Evolutionary conservation across 345 rosid genomes (phyloP).

Genomic region (Eucalyptus tenuipes): DNA sequence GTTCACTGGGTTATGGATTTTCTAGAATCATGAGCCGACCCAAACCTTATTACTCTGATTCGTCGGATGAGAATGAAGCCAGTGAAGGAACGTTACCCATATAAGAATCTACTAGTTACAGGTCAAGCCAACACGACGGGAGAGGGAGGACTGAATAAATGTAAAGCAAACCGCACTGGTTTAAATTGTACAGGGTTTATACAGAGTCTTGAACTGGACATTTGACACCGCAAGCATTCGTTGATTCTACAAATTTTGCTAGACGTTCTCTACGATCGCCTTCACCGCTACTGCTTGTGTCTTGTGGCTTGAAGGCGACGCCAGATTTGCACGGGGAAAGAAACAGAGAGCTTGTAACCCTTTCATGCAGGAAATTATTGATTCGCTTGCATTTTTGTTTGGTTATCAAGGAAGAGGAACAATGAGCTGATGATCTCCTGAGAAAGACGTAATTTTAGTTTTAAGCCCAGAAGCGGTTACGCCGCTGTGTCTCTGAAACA

Average conservation of each 20-base stretch:
- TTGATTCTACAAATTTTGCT: not conserved
- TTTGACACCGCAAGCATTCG: not conserved
- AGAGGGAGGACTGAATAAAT: not conserved
- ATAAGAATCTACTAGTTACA: constrained; percentile 9
- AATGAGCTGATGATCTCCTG: not conserved
- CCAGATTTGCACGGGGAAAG: not conserved
- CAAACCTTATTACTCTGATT: constrained; percentile 39
- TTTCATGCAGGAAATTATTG: not conserved
- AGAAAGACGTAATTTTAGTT: not conserved
- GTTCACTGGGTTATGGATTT: constrained; percentile 93
- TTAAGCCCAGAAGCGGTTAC: not conserved
- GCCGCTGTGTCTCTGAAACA: not conserved
- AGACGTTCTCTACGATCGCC: not conserved
- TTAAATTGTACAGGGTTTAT: not conserved
- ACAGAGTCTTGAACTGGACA: not conserved
- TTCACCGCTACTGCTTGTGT: not conserved
- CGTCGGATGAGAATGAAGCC: constrained; percentile 59
- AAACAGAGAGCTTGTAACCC: not conserved
- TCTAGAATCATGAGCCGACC: constrained; percentile 53
- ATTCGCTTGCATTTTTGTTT: not conserved
- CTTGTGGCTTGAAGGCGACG: not conserved
- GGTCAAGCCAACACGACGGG: not conserved
- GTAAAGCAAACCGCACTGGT: not conserved
- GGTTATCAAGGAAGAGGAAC: not conserved
- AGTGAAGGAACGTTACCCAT: constrained; percentile 69